A percentile compares a stretch with the other conserved stretches of the same genome.
Conservation (phyloP, 768 basidiomycete species). For the Suillus fuscotomentosus region DNA sequence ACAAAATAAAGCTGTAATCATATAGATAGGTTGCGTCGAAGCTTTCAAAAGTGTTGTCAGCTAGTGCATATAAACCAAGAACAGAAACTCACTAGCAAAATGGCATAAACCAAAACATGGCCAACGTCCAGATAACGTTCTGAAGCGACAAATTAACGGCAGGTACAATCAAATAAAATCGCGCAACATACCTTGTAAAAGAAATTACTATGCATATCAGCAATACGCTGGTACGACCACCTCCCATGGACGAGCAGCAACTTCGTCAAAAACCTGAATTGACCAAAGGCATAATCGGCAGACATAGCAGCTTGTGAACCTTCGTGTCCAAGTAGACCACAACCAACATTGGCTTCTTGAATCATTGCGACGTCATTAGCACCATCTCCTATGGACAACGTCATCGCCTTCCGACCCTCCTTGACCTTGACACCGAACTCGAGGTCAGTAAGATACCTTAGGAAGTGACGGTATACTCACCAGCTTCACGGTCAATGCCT, state of each 20-base stretch:
- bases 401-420: slow-evolving; percentile 95
- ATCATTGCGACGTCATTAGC: slow-evolving; percentile 99
- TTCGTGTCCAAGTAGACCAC: slow-evolving; percentile 90
- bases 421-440: slow-evolving; percentile 62
- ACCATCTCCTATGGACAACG: slow-evolving; percentile 93
- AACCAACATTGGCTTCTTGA: slow-evolving; percentile 97
- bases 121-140: slow-evolving; percentile 93
- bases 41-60: slow-evolving; percentile 39
- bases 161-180: neutral
- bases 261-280: slow-evolving; percentile 92
- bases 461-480: slow-evolving; percentile 40
- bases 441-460: slow-evolving; percentile 6
- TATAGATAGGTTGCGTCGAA: slow-evolving; percentile 96
- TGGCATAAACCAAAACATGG: slow-evolving; percentile 91
- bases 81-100: slow-evolving; percentile 67
- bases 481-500: slow-evolving; percentile 93
- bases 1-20: slow-evolving; percentile 89
- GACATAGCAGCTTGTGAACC: slow-evolving; percentile 99
- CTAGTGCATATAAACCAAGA: slow-evolving; percentile 6
- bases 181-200: slow-evolving; percentile 83
- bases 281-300: slow-evolving; percentile 97
- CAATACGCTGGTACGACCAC: slow-evolving; percentile 95
- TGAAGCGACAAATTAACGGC: slow-evolving; percentile 27
- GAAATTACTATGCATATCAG: slow-evolving; percentile 97
- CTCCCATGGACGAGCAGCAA: slow-evolving; percentile 91